Conservation (phyloP, 352 stramenopile species). For the Pythium dissotocum region DNA sequence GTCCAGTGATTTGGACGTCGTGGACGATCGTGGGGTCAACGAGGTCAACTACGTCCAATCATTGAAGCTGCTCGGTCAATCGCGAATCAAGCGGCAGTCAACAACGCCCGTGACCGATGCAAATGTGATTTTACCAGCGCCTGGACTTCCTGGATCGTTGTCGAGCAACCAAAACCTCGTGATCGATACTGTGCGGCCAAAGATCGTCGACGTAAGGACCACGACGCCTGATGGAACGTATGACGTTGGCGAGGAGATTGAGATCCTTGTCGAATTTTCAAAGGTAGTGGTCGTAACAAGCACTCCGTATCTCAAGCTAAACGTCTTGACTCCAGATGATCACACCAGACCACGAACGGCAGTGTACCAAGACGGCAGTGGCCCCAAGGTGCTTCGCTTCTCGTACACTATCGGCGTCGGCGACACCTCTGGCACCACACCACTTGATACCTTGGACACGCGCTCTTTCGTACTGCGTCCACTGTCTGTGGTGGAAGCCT, state of each 20-base stretch:
- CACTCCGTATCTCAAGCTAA: constrained; percentile 50
- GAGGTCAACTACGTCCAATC: constrained; percentile 53
- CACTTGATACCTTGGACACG: constrained; percentile 49
- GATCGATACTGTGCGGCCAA: constrained; percentile 49
- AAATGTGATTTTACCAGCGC: constrained; percentile 42
- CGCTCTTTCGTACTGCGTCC: constrained; percentile 45
- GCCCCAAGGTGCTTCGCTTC: constrained; percentile 47
- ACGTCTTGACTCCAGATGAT: constrained; percentile 28
- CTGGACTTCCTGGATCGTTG: constrained; percentile 46
- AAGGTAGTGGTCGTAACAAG: constrained; percentile 41
- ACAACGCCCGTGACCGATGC: constrained; percentile 48
- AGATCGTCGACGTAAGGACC: constrained; percentile 46
- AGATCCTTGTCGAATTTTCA: constrained; percentile 60
- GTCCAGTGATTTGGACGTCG: constrained; percentile 40
- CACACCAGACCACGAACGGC: constrained; percentile 39
- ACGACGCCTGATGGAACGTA: constrained; percentile 55
- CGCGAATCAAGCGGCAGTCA: constrained; percentile 52
- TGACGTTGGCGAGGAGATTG: constrained; percentile 54
- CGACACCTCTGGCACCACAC: constrained; percentile 43
- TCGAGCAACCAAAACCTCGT: constrained; percentile 41
- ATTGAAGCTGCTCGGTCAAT: constrained; percentile 31
- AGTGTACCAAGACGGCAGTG: constrained; percentile 52
- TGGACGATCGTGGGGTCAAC: constrained; percentile 47
- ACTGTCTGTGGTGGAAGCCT: constrained; percentile 32
- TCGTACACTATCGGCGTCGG: constrained; percentile 41